phyloP scores from a whole-genome alignment of 2,329 filamentous ascomycete species.

The Trichophyton schoenleinii region DNA sequence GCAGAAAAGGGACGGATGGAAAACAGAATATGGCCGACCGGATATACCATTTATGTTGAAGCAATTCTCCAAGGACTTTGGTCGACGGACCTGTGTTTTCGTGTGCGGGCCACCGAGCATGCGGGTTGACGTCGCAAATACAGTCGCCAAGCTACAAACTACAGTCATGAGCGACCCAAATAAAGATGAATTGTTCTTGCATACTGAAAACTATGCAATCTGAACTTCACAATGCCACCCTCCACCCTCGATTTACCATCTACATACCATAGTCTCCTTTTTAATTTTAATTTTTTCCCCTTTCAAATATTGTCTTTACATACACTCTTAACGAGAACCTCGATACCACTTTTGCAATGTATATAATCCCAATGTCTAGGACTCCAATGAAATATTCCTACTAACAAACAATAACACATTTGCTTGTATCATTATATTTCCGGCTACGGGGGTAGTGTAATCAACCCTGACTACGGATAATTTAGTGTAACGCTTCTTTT shows the following conservation, averaged over 20 bases:
- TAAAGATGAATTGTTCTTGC: constrained; percentile 82
- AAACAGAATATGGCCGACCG: constrained; percentile 80
- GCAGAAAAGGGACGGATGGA: constrained; percentile 59
- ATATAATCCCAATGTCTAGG: not conserved
- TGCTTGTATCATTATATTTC: not conserved
- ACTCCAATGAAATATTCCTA: not conserved
- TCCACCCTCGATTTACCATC: not conserved
- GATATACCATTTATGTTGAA: constrained; percentile 77
- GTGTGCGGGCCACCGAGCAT: constrained; percentile 83
- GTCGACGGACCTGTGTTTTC: constrained; percentile 73
- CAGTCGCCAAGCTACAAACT: constrained; percentile 68
- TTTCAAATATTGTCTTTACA: not conserved
- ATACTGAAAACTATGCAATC: constrained; percentile 89
- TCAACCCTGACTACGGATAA: too few species aligned
- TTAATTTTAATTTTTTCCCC: not conserved
- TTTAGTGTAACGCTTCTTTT: too few species aligned
- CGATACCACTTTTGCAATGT: constrained; percentile 3
- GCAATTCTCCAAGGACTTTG: constrained; percentile 70
- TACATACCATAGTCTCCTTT: not conserved
- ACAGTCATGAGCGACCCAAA: constrained; percentile 67
- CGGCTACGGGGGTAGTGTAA: too few species aligned
- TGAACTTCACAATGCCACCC: constrained; percentile 33
- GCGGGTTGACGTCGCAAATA: constrained; percentile 76
- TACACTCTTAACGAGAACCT: not conserved
- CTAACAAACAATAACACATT: not conserved